Percentiles rank a stretch among this genome's conserved stretches.
These are phyloP conservation scores for Xylaria nigripes DNA, from an alignment of 495 filamentous ascomycete species.

Conservation along the genomic window DNA sequence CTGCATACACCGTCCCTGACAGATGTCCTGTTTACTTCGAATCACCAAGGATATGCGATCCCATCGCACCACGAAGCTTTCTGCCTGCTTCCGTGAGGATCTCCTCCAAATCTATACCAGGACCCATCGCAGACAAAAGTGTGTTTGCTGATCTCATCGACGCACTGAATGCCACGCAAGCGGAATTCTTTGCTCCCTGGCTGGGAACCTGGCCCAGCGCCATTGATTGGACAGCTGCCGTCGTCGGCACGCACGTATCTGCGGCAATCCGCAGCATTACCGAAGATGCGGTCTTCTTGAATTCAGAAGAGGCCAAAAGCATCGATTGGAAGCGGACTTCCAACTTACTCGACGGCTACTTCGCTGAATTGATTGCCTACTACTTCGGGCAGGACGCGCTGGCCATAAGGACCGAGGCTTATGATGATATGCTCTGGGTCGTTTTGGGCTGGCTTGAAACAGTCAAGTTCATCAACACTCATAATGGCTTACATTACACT, in stretches of 20 bases:
- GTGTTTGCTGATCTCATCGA: slow-evolving; percentile 41
- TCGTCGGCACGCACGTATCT: slow-evolving; percentile 73
- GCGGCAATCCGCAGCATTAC: slow-evolving; percentile 60
- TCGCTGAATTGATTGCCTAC: slow-evolving; percentile 62
- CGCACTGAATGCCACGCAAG: slow-evolving; percentile 68
- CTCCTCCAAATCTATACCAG: neutral
- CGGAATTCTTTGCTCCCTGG: slow-evolving; percentile 65
- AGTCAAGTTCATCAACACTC: slow-evolving; percentile 63
- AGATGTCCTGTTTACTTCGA: slow-evolving; percentile 22
- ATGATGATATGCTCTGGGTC: slow-evolving; percentile 97
- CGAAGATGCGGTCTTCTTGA: slow-evolving; percentile 20
- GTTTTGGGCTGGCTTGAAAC: slow-evolving; percentile 86
- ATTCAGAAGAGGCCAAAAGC: slow-evolving; percentile 6
- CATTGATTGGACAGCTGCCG: slow-evolving; percentile 93
- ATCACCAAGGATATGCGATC: slow-evolving; percentile 14
- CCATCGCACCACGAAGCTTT: slow-evolving; percentile 21
- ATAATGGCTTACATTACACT: slow-evolving; percentile 31
- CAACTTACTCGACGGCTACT: slow-evolving; percentile 75
- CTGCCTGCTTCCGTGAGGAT: slow-evolving; percentile 11
- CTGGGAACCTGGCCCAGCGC: slow-evolving; percentile 74
- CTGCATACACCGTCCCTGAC: neutral
- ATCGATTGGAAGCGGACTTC: slow-evolving; percentile 45
- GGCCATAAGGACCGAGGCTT: slow-evolving; percentile 68
- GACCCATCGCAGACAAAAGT: slow-evolving; percentile 15
- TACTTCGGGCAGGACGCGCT: slow-evolving; percentile 86